Conservation (phyloP, 768 basidiomycete species). For the Boletus reticulatus region DNA sequence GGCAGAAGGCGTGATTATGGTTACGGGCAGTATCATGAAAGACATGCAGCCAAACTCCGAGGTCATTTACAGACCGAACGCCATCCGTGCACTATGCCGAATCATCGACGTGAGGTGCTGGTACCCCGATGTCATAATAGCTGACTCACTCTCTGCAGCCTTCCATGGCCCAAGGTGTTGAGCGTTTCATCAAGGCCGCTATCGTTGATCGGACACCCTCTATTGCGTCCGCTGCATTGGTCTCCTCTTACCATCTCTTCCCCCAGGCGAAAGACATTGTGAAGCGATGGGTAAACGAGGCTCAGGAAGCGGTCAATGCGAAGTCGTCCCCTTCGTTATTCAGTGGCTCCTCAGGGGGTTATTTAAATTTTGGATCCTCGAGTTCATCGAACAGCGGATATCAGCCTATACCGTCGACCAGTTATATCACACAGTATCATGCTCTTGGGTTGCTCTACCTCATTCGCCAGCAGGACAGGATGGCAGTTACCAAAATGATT, state of each 20-base stretch:
- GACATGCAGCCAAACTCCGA: conserved; percentile 99
- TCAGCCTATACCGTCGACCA: conserved; percentile 83
- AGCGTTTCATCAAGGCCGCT: conserved; percentile 99
- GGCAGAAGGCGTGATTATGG: conserved; percentile 99
- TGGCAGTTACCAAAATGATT: conserved; percentile 99
- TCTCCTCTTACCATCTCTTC: conserved; percentile 96
- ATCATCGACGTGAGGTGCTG: conserved; percentile 85
- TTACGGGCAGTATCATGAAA: conserved; percentile 99
- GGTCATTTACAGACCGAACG: conserved; percentile 97
- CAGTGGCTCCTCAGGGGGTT: conserved; percentile 51
- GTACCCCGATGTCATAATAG: conserved; percentile 35
- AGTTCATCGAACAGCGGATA: conserved; percentile 56
- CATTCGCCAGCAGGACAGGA: conserved; percentile 95
- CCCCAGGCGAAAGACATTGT: conserved; percentile 93
- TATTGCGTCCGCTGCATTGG: conserved; percentile 93
- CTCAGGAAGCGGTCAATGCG: conserved; percentile 91
- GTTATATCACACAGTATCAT: conserved; percentile 96
- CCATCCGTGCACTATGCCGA: conserved; percentile 92
- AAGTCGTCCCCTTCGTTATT: conserved; percentile 78
- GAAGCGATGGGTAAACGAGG: conserved; percentile 99
- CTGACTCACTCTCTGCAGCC: conserved; percentile 49
- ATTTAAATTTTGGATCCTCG: conserved; percentile 68
- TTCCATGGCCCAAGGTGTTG: conserved; percentile 99
- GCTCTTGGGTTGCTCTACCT: conserved; percentile 90
- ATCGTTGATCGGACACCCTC: conserved; percentile 96